Evolutionary conservation across 345 rosid species (phyloP).

Genomic region (Hibiscus trionum): DNA sequence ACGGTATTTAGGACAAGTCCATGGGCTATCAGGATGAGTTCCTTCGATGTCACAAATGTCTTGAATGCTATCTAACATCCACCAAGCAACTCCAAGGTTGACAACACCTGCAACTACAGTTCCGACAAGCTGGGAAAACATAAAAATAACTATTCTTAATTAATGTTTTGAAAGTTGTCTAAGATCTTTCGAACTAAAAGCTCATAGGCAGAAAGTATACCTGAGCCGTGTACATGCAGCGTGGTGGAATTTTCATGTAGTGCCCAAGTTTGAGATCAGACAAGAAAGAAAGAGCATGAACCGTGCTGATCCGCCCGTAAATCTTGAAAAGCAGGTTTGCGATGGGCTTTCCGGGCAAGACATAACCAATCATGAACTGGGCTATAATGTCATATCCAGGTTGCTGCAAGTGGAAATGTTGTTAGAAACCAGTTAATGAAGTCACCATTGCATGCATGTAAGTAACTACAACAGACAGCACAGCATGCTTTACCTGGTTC

Average conservation of each 20-base stretch:
- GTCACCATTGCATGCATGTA: background rate
- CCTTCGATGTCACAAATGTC: conserved; percentile 74
- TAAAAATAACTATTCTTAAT: background rate
- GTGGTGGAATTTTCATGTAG: conserved; percentile 98
- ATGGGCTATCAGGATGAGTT: conserved; percentile 76
- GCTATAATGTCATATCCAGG: conserved; percentile 98
- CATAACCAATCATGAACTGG: conserved; percentile 91
- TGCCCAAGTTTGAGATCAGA: conserved; percentile 98
- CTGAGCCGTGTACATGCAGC: conserved; percentile 96
- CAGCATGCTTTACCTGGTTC: conserved; percentile 53
- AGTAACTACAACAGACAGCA: background rate
- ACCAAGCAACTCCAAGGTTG: conserved; percentile 97
- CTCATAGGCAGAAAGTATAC: conserved; percentile 18
- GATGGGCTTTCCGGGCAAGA: conserved; percentile 86
- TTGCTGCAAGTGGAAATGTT: conserved; percentile 52
- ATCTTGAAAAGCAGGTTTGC: conserved; percentile 95
- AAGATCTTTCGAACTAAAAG: background rate
- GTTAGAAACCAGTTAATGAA: background rate
- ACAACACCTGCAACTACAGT: conserved; percentile 70
- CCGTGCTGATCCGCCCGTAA: conserved; percentile 86
- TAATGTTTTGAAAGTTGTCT: background rate
- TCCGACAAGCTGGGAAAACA: conserved; percentile 53
- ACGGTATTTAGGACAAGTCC: conserved; percentile 98
- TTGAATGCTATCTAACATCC: conserved; percentile 91
- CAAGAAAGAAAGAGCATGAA: conserved; percentile 94